phyloP scores from a whole-genome alignment of 257 asterid species.

The Cruciata laevipes region DNA sequence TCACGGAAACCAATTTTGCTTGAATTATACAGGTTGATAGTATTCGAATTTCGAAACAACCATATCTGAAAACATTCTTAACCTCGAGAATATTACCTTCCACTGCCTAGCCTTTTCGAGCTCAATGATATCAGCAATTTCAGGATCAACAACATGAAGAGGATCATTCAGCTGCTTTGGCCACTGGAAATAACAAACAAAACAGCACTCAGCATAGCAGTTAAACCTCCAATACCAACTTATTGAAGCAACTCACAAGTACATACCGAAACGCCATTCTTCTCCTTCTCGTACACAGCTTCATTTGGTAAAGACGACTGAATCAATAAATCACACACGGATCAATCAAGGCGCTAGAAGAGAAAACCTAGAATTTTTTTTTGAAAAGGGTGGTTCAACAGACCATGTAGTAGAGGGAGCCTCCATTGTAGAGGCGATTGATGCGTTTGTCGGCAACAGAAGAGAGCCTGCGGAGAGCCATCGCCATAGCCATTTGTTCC shows the following conservation, averaged over 20 bases:
- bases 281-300: constrained; percentile 81
- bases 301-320: constrained; percentile 73
- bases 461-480: constrained; percentile 73
- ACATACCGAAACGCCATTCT: constrained; percentile 52
- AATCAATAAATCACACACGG: neutral
- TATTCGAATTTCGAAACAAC: neutral
- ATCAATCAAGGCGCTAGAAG: neutral
- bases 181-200: constrained; percentile 47
- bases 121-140: constrained; percentile 87
- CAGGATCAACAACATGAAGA: constrained; percentile 77
- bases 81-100: constrained; percentile 49
- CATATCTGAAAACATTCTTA: neutral
- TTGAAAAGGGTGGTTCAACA: neutral
- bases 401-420: constrained; percentile 72
- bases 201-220: neutral
- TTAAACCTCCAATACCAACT: neutral
- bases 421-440: constrained; percentile 46
- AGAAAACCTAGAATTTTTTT: neutral
- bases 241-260: neutral
- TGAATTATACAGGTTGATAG: neutral
- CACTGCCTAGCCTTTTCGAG: constrained; percentile 94
- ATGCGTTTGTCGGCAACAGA: constrained; percentile 57
- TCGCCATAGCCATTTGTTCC: constrained; percentile 49
- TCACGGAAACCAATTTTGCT: neutral
- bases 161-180: constrained; percentile 73